Conservation (phyloP, 352 stramenopile species). For the Thraustotheca clavata region DNA sequence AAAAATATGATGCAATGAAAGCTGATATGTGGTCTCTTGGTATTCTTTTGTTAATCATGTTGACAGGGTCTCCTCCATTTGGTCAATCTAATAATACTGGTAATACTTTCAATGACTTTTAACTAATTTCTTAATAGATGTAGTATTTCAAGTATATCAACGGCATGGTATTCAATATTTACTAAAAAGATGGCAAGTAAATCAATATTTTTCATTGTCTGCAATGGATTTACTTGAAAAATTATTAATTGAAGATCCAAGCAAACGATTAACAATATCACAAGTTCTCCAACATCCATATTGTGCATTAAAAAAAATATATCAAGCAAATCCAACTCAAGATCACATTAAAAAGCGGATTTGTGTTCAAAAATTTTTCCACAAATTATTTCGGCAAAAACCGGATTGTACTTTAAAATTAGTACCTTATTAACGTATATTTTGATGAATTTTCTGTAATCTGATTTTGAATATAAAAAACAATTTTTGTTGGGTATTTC, state of each 20-base stretch:
- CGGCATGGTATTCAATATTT: slow-evolving; percentile 7
- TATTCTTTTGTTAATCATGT: slow-evolving; percentile 21
- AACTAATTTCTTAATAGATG: background rate
- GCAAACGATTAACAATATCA: background rate
- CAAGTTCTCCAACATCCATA: background rate
- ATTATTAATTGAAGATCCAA: background rate
- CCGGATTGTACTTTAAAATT: too few relatives aligned
- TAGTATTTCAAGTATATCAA: slow-evolving; percentile 6
- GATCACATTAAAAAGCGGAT: background rate
- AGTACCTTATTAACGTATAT: too few relatives aligned
- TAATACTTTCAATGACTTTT: background rate
- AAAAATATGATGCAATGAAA: slow-evolving; percentile 13
- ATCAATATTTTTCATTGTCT: background rate
- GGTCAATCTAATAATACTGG: background rate
- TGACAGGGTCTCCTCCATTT: slow-evolving; percentile 21
- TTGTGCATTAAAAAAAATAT: background rate
- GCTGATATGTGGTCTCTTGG: slow-evolving; percentile 22
- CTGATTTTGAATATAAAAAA: too few relatives aligned
- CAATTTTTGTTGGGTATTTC: too few relatives aligned
- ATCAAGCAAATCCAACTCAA: background rate
- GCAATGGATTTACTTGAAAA: slow-evolving; percentile 10
- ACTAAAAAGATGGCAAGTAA: slow-evolving; percentile 12
- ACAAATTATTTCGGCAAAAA: slow-evolving; percentile 1
- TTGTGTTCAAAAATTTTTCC: slow-evolving; percentile 9
- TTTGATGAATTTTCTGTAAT: too few relatives aligned